A percentile compares a stretch with the other conserved stretches of the same genome.
Evolutionary conservation across 2,329 filamentous ascomycete species (phyloP).

Genomic region (Dendrostoma leiphaemia): DNA sequence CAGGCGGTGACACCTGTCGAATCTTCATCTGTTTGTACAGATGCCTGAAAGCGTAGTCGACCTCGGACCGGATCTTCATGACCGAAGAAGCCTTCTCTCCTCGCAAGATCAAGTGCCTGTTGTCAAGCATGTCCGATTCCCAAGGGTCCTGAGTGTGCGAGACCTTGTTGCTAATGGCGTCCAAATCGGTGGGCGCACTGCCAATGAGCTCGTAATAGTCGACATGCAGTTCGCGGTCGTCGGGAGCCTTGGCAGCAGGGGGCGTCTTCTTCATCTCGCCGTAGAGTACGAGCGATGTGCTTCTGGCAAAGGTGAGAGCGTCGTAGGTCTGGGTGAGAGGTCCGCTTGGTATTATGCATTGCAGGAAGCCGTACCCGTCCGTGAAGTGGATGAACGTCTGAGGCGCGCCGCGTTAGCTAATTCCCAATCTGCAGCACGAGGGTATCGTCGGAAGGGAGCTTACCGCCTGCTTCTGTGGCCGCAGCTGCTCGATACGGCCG

Average conservation of each 20-base stretch:
- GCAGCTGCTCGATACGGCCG: slow-evolving; percentile 78
- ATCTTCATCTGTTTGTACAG: slow-evolving; percentile 75
- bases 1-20: slow-evolving; percentile 83
- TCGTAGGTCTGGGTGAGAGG: slow-evolving; percentile 90
- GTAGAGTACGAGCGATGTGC: slow-evolving; percentile 81
- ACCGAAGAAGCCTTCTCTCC: slow-evolving; percentile 81
- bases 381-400: slow-evolving; percentile 74
- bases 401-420: slow-evolving; percentile 1
- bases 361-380: slow-evolving; percentile 81
- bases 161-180: slow-evolving; percentile 82
- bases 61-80: slow-evolving; percentile 80
- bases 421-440: too few species aligned
- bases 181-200: slow-evolving; percentile 79
- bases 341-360: slow-evolving; percentile 75
- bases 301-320: slow-evolving; percentile 77
- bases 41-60: slow-evolving; percentile 77
- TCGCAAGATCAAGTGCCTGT: slow-evolving; percentile 81
- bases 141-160: slow-evolving; percentile 57
- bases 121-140: slow-evolving; percentile 50
- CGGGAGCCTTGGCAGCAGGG: slow-evolving; percentile 72
- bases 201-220: slow-evolving; percentile 84
- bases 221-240: slow-evolving; percentile 83
- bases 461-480: slow-evolving; percentile 78
- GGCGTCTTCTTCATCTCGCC: slow-evolving; percentile 84
- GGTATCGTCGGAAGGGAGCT: not conserved